Percentiles rank a stretch among this genome's conserved stretches.
phyloP scores from a whole-genome alignment of 768 basidiomycete species.

The Candolleomyces eurysporus region DNA sequence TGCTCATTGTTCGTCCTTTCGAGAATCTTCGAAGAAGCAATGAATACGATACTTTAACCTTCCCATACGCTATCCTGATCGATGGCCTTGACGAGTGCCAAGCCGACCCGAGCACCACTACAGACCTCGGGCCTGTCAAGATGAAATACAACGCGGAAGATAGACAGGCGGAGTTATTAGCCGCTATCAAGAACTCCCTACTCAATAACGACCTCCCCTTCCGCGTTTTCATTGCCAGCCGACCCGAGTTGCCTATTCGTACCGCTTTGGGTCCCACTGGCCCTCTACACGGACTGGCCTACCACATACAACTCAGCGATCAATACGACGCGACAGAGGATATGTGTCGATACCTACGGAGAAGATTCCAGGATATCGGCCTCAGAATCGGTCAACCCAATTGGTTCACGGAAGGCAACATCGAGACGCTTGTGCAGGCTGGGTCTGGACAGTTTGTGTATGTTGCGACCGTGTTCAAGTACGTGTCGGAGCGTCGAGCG shows the following conservation, averaged over 20 bases:
- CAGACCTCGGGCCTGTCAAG: too few relatives aligned
- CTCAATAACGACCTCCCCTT: background rate
- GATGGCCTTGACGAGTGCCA: too few relatives aligned
- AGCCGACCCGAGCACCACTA: too few relatives aligned
- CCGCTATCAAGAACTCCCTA: background rate
- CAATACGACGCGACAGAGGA: background rate
- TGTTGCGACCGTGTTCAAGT: conserved; percentile 2
- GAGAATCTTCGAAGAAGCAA: too few relatives aligned
- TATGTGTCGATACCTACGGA: background rate
- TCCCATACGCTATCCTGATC: too few relatives aligned
- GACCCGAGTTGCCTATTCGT: background rate
- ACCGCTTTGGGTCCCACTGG: background rate
- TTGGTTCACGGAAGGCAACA: background rate
- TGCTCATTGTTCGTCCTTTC: too few relatives aligned
- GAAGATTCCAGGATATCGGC: background rate
- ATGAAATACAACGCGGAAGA: too few relatives aligned
- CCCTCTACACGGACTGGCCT: background rate
- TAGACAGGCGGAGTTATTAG: background rate
- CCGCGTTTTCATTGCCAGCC: conserved; percentile 1
- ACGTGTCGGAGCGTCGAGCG: background rate
- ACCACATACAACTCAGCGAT: background rate
- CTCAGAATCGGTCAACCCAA: background rate
- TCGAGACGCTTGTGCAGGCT: background rate
- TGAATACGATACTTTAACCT: too few relatives aligned
- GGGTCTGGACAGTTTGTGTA: conserved; percentile 6